Base-by-base conservation (phyloP, 2,329 filamentous ascomycete genomes). In the Colletotrichum musae region DNA sequence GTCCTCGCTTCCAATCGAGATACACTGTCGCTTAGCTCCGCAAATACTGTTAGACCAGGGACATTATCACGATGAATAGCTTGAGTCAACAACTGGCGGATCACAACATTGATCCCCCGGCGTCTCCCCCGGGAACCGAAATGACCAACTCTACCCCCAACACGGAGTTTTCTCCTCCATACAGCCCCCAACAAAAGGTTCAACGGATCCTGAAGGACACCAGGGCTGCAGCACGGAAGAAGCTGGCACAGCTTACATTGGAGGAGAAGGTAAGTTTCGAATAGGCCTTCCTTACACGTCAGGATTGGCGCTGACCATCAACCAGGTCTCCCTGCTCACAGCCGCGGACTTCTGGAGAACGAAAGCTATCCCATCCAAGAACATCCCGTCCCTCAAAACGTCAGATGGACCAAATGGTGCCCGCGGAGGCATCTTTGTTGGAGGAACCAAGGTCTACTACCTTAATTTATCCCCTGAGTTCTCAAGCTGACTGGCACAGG, bases 321-420 rank as follows among this genome's bases (percentile, higher is more conserved):
- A 10, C 61, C 70, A 90, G 86, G 82, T 90, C 48, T 89, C 88
- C 3, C 79, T 90, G 1, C 81, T 90, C 24, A 87, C 88, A 18
- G 89, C 88, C 12, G 87, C 87, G 24, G 90, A 93, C 76, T 92
- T 92, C 75, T 93, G 91, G 91, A 88, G 91, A 71, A 93, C 91
- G 3, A 88, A 87, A 68, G 79, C 89, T 1, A 87, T 93, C 59
- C 86, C 88, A 3, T 85, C 86, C 43, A 89, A 91, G 73, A 87
- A 86, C 6, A 88, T 93, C 32, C 89, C 91, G 1, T 84, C 88
- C 0, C 84, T 92, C 69, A 92, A 92, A 74, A 88, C 89, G 5
- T 91, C 88, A 26, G 91, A 93, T 79, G 91, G 91, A 1, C 91
- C 91, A 2, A 93, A 93, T 77, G 91, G 91, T 32, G 89, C 91